Evolutionary conservation across 345 rosid genomes (phyloP), one percentile per base, ranked within the genome.

Genomic region (Garcia nutans): DNA sequence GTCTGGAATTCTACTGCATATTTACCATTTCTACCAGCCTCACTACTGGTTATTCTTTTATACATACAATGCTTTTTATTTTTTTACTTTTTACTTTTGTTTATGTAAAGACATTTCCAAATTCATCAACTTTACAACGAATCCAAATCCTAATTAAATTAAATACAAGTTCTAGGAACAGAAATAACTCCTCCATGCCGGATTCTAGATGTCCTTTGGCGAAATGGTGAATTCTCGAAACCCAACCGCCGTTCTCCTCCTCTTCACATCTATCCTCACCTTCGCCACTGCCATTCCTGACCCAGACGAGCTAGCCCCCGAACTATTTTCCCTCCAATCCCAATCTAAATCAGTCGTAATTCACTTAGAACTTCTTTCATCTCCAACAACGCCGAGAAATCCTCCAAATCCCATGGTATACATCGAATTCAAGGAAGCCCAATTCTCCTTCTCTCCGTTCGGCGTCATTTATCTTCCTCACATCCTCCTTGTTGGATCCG

Each of bases 401-500:
- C 86, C 74, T 77, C 85, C 24, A 17, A n/a, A 7, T 74, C 80
- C 23, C 69, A 75, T 61, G 83, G 78, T 7, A 87, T 85, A 81
- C 71, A 80, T 93, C 80, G 95, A 93, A 74, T 93, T 93, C 83
- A 86, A 87, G 23, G 84, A 85, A 16, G 79, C 96, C 20, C 95
- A 92, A 56, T 83, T 90, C 23, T 84, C 91, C n/a, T n/a, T n/a
- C 17, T 74, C 81, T 62, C 89, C 84, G 37, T 93, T 93, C 74
- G 96, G 90, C 37, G 98, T 93, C 72, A 90, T 90, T 79, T 84
- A 97, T 41, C 84, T 92, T n/a, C 98, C 98, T n/a, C 97, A 93
- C 81, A 78, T 93, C 81, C 97, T 97, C 56, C 89, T 93, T 12
- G 90, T 90, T 3, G 80, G 82, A 20, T 93, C 92, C 57, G 64